These are phyloP conservation scores for Globisporangium splendens DNA, from an alignment of 352 stramenopile species.

Conservation along the genomic window DNA sequence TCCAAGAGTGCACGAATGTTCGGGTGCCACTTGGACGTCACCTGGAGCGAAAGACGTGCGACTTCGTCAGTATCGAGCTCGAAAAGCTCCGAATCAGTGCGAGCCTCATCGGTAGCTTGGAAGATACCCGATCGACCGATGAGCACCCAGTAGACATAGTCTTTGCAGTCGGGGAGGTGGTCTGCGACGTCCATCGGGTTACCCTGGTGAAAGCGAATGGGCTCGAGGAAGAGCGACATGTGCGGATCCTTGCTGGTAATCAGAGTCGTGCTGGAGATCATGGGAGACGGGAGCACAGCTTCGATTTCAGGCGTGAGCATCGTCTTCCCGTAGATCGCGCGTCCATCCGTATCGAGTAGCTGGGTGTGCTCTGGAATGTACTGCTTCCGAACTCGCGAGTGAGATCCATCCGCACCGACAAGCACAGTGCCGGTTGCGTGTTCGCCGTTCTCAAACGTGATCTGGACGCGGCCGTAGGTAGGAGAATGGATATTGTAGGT, in stretches of 20 bases:
- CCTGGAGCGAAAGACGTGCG: neutral
- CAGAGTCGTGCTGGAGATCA: conserved; percentile 2
- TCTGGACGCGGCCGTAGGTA: no score
- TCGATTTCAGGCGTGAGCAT: conserved; percentile 2
- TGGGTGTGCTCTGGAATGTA: conserved; percentile 6
- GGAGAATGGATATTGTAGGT: no score
- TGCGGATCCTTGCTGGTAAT: conserved; percentile 1
- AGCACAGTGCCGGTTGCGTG: neutral
- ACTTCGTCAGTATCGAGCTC: neutral
- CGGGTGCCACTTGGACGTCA: conserved; percentile 5
- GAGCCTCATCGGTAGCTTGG: neutral
- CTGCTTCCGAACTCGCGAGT: conserved; percentile 11
- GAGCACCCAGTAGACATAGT: conserved; percentile 14
- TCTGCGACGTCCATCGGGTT: neutral
- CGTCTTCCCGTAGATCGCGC: conserved; percentile 13
- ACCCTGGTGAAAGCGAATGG: conserved; percentile 12
- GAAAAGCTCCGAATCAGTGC: neutral
- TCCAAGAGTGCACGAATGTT: conserved; percentile 10
- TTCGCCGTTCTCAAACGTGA: conserved; percentile 5
- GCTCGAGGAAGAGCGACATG: conserved; percentile 14
- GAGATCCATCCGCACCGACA: conserved; percentile 3
- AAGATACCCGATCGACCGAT: conserved; percentile 4
- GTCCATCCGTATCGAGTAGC: conserved; percentile 12
- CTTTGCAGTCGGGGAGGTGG: conserved; percentile 1
- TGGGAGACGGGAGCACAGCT: neutral